These are phyloP conservation scores for Sarocladium oryzae DNA, from an alignment of 2,329 filamentous ascomycete genomes.

Conservation along the genomic window DNA sequence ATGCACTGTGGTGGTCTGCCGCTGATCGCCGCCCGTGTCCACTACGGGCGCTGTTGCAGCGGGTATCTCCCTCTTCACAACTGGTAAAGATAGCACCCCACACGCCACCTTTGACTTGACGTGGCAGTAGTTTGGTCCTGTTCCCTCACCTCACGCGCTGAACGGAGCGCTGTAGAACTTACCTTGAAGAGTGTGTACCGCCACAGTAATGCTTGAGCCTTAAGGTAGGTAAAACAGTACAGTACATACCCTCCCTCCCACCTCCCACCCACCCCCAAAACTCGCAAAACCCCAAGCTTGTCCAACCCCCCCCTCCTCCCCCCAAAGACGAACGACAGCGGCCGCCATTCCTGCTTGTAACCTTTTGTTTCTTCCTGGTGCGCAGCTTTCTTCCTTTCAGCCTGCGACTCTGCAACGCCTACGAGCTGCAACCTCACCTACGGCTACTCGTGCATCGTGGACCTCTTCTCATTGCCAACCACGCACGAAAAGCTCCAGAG, in stretches of 20 bases:
- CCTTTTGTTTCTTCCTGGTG: conserved; percentile 3
- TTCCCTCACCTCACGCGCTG: too few relatives aligned
- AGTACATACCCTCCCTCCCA: not conserved
- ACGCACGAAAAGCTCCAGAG: not conserved
- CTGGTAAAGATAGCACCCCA: not conserved
- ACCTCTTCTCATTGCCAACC: not conserved
- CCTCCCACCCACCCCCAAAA: not conserved
- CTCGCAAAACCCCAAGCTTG: conserved; percentile 6
- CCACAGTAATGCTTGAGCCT: too few relatives aligned
- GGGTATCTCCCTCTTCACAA: not conserved
- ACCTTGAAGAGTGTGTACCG: too few relatives aligned
- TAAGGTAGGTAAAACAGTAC: too few relatives aligned
- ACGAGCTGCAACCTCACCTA: not conserved
- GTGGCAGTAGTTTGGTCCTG: too few relatives aligned
- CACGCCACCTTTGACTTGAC: too few relatives aligned
- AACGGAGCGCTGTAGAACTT: too few relatives aligned
- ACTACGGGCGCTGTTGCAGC: not conserved
- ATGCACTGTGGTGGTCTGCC: too few relatives aligned
- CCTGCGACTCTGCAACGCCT: not conserved
- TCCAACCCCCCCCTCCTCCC: too few relatives aligned
- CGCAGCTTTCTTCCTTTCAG: not conserved
- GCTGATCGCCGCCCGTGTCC: not conserved
- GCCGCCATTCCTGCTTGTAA: conserved; percentile 1
- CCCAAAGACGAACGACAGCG: not conserved
- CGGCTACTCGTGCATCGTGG: not conserved